Conservation (phyloP, 1,284 basidiomycete species). For the Papiliotrema flavescens region DNA sequence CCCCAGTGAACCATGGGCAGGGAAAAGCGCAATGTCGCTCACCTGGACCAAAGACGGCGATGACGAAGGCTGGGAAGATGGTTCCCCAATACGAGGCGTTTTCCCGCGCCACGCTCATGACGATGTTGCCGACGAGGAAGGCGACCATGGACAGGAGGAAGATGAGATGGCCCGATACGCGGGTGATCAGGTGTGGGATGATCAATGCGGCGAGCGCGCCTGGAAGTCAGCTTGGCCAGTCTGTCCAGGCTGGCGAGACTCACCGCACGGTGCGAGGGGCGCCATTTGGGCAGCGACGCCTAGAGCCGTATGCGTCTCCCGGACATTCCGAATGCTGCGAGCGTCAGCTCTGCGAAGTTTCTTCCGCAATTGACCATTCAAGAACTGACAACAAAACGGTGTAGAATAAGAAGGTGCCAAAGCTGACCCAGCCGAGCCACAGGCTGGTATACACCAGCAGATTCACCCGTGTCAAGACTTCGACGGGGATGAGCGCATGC, state of each 20-base stretch:
- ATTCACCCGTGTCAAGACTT: conserved; percentile 18
- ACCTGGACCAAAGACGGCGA: conserved; percentile 17
- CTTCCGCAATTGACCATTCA: neutral
- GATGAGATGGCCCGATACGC: conserved; percentile 20
- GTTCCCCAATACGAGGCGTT: conserved; percentile 22
- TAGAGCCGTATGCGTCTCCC: conserved; percentile 19
- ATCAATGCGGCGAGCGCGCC: conserved; percentile 24
- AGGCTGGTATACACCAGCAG: conserved; percentile 24
- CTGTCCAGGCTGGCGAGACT: neutral
- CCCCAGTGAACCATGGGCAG: no score
- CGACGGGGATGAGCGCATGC: conserved; percentile 25
- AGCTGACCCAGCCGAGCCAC: conserved; percentile 33
- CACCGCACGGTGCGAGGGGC: conserved; percentile 15
- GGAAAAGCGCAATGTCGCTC: neutral
- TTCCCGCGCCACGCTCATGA: conserved; percentile 16
- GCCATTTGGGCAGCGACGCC: conserved; percentile 20
- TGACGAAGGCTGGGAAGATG: conserved; percentile 15
- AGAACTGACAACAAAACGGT: conserved; percentile 18
- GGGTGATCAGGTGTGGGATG: conserved; percentile 22
- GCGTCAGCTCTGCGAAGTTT: no score
- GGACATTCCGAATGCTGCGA: conserved; percentile 20
- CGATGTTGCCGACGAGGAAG: conserved; percentile 24
- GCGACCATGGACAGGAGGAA: conserved; percentile 28
- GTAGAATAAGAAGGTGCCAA: conserved; percentile 27
- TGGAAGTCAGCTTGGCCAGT: neutral